Evolutionary conservation across 148 eudicot species (phyloP), one percentile per base, ranked within the genome.

Genomic region (Linanthus parryae): DNA sequence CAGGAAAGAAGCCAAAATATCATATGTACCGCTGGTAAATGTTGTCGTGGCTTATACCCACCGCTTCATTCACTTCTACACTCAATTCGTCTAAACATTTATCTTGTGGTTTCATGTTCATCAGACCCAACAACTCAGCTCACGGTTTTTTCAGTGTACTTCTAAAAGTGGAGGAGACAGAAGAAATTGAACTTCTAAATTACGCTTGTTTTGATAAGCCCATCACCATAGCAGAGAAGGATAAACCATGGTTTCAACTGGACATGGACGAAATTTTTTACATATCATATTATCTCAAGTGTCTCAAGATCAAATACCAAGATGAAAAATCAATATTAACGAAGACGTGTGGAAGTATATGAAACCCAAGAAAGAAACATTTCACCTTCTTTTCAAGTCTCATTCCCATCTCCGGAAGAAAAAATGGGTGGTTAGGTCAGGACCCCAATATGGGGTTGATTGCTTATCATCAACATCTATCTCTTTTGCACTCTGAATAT

Each of bases 401-500:
- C 86, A 85, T 59, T 67, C 72, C 52, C 79, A 83, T 64, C 66
- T 81, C 17, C 80, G 86, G 21, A 50, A 23, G 38, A 83, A 76
- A 66, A 90, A 85, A 44, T 90, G 92, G 89, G 75, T 90, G 31
- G 84, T 90, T 47, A 78, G 86, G 39, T 59, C 80, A 9, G 88
- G 88, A 29, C 86, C 88, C 11, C 86, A 76, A 15, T 83, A 80
- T 24, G 95, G 86, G 23, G 97, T 85, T 17, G 95, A 85, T 85
- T 46, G 84, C 82, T 17, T 90, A 90, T 39, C 81, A 82, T 36
- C 95, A 83, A 35, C 92, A 83, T 70, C 95, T 88, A n/a, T 71
- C 75, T 12, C 26, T 83, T 26, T 79, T 85, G 38, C 95, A 83
- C 66, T 74, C 94, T 18, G 97, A 90, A 39, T 91, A 79, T 63